Evolutionary conservation across 306 rosid species (phyloP), one percentile per base, ranked within the genome.

Genomic region (Quercus mongolica): DNA sequence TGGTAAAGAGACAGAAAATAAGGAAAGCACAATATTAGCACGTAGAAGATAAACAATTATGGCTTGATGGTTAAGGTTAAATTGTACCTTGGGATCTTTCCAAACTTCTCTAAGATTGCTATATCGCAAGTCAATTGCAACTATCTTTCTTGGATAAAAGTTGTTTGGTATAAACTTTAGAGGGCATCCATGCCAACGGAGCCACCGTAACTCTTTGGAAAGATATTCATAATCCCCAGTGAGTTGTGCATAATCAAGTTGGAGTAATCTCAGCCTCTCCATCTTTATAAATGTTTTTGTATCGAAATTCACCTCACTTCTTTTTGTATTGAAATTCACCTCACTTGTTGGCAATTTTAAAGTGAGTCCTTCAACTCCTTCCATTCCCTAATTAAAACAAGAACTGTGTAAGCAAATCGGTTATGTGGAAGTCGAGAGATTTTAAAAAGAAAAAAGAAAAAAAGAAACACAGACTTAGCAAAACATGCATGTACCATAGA

Each of bases 261-360:
- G 77, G 15, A 91, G 76, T 51, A 89, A 75, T 74, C 85, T 86
- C 35, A 91, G 33, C 8, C 25, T 83, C 12, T 73, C 57, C 90
- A 89, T 91, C 13, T 75, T 5, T 58, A 25, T 21, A 69, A 91
- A 86, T 59, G 88, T 77, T 15, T 73, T 5, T 10, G 91, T 26
- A 0, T 14, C 12, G 28, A 87, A 52, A n/a, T 70, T 7, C 15
- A 20, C 26, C 57, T 74, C 31, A 0, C 7, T 9, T 8, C 0
- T 38, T 7, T 38, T 7, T 7, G 46, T 26, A 0, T 14, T 31
- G 44, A 87, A 51, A n/a, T 70, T 11, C 15, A 20, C 31, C 63
- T 74, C 31, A 0, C 10, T 20, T 19, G 55, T 23, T 38, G 54
- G 33, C 28, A 67, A 19, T 23, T 76, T 38, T n/a, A 86, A 73